Base-by-base conservation (phyloP, 176 grass and related monocot species). In the Tuctoria greenei region DNA sequence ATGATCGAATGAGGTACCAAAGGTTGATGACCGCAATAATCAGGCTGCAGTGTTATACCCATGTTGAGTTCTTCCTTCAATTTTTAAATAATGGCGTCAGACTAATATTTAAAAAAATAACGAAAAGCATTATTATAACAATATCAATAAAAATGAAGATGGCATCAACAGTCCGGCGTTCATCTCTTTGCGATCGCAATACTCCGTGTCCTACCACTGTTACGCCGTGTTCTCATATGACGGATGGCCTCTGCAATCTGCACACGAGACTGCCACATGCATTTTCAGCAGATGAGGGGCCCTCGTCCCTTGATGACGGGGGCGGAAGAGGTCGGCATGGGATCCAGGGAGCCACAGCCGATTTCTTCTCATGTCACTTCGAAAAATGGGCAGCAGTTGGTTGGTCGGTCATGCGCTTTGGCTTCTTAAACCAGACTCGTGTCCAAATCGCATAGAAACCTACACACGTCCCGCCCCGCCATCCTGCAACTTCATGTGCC, bases 281-380 rank as follows among this genome's bases (percentile, higher is more conserved):
- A 26, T 69, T 47, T 37, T 37, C 41, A 61, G 66, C 0, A 1
- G 78, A 1, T 66, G 66, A 71, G 6, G 49, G 66, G 8, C 41
- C 78, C 3, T 2, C 31, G 66, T 4, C 41, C 78, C 3, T 2
- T 3, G 31, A 31, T 31, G 31, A 31, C 31, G 3, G 31, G 28
- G 44, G 57, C 0, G 10, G 44, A 15, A 39, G 42, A 72, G 60
- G 79, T 81, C 79, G 79, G 69, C 79, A 72, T 4, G 45, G n/a
- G 44, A 44, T 5, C 4, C 50, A 7, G 51, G n/a, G 28, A 9
- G 27, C 41, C 28, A 38, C 16, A 17, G 2, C 12, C 69, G n/a
- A 16, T 51, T 64, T 28, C 10, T 64, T 62, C 67, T 20, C 21
- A 0, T 35, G 46, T 51, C 74, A 49, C 74, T 7, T 63, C 15